Conservation (phyloP, 331 rosid genomes). For the Cucumis variabilis region DNA sequence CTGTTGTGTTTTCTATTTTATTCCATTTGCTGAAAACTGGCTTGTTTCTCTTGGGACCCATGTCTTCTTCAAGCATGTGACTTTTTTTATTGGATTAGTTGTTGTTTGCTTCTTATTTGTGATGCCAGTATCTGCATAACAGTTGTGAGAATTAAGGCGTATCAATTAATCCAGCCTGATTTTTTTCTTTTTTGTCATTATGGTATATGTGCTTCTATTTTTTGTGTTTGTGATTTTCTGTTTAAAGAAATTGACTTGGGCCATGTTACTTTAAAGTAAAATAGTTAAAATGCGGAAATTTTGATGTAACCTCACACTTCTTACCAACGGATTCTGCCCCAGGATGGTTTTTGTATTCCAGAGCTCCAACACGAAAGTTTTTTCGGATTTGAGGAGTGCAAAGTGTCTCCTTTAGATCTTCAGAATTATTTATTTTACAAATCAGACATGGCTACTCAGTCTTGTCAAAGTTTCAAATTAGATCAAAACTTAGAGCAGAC, state of each 20-base stretch:
- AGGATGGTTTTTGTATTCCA: constrained; percentile 20
- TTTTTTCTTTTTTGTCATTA: not conserved
- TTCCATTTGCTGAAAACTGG: not conserved
- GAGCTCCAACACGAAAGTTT: constrained; percentile 55
- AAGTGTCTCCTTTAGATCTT: constrained; percentile 55
- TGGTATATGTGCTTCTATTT: not conserved
- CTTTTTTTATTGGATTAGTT: not conserved
- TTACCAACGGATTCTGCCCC: not conserved
- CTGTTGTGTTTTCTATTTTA: not conserved
- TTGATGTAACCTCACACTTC: not conserved
- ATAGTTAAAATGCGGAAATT: not conserved
- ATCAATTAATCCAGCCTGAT: not conserved
- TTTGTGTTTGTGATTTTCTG: not conserved
- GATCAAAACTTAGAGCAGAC: constrained; percentile 59
- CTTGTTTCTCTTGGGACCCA: not conserved
- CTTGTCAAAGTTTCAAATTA: constrained; percentile 65
- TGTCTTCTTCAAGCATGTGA: constrained; percentile 16
- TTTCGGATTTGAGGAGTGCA: constrained; percentile 63
- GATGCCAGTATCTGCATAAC: not conserved
- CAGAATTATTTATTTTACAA: constrained; percentile 51
- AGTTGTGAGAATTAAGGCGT: constrained; percentile 10
- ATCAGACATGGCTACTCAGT: constrained; percentile 59
- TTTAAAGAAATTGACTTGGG: not conserved
- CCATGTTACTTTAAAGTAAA: not conserved
- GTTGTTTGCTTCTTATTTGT: not conserved